Base-by-base conservation (phyloP, 768 basidiomycete genomes). In the Ramaria rubella region DNA sequence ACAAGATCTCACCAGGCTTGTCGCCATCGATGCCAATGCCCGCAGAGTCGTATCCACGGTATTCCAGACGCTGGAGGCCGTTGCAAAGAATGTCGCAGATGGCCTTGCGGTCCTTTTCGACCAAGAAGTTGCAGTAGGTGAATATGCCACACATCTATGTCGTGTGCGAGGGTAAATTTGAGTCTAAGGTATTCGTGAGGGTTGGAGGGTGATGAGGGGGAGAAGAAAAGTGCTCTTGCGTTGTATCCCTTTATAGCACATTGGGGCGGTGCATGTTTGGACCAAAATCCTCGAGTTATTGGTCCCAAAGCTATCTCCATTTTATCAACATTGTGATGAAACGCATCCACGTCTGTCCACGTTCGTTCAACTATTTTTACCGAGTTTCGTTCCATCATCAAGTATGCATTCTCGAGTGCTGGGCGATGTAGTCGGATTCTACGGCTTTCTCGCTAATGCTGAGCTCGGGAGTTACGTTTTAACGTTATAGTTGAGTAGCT, bases 1-100 rank as follows among this genome's bases (percentile, higher is more conserved):
- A 92, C 49, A 88, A 58, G 46, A 91, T 78, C 48, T 85, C 74
- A 44, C 83, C 83, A 1, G 83, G 74, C 63, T 85, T 83, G 76
- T 98, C 94, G 40, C 94, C 95, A 66, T 99, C 96, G 62, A 97
- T 81, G 58, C 85, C 85, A 43, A 93, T 73, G 64, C 90, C 90
- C 21, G 95, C 96, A 62, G 90, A 93, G 70, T 99, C 96, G 68
- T 99, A 99, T 38, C 96, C 96, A 68, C 96, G 88, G 73, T 99
- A 99, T 70, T 99, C 96, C 63, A 97, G 85, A 58, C 96, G 86
- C 53, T 90, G 85, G 58, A 99, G 87, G 60, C 94, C 96, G 56
- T 85, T 87, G 66, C 84, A 82, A 50, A 99, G 82, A 60, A 94
- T 84, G 65, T 98, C 94, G 60, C 95, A 84, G 61, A 98, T 79